Conservation (phyloP, 2,329 filamentous ascomycete species). For the Juglanconis sp. region DNA sequence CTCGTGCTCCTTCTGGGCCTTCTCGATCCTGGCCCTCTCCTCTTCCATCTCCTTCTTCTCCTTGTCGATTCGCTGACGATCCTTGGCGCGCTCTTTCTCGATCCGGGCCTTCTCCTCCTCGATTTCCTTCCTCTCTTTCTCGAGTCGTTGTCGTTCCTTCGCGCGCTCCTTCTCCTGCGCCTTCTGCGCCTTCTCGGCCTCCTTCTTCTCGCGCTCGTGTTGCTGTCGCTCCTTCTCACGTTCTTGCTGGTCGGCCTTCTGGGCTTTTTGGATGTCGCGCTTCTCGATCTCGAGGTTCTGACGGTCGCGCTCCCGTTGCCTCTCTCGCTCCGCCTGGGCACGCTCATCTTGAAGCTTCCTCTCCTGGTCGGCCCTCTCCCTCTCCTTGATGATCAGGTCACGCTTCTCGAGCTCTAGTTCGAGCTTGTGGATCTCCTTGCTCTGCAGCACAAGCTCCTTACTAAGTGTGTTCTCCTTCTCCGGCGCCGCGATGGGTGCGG, state of each 20-base stretch:
- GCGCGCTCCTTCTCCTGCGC: slow-evolving; percentile 2
- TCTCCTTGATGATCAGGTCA: slow-evolving; percentile 9
- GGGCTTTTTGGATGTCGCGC: slow-evolving; percentile 1
- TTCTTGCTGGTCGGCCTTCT: background rate
- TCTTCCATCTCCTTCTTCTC: slow-evolving; percentile 8
- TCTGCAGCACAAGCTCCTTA: slow-evolving; percentile 16
- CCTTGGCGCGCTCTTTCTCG: slow-evolving; percentile 8
- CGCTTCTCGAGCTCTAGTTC: slow-evolving; percentile 14
- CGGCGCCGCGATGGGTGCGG: background rate
- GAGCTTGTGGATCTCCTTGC: slow-evolving; percentile 16
- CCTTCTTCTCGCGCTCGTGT: background rate
- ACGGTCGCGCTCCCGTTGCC: slow-evolving; percentile 8
- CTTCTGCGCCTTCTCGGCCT: background rate
- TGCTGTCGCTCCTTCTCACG: background rate
- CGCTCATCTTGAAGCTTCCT: slow-evolving; percentile 5
- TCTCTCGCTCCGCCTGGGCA: slow-evolving; percentile 5
- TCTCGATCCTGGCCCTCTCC: slow-evolving; percentile 1
- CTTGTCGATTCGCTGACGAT: slow-evolving; percentile 7
- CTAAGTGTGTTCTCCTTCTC: slow-evolving; percentile 14
- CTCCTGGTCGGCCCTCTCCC: slow-evolving; percentile 11
- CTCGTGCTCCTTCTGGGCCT: slow-evolving; percentile 15
- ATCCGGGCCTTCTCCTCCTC: slow-evolving; percentile 9
- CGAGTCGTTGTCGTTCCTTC: slow-evolving; percentile 4
- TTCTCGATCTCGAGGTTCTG: slow-evolving; percentile 13
- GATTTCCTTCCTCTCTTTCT: slow-evolving; percentile 3